These are phyloP conservation scores for Passalora sequoiae DNA, from an alignment of 2,329 filamentous ascomycete species.

Conservation along the genomic window DNA sequence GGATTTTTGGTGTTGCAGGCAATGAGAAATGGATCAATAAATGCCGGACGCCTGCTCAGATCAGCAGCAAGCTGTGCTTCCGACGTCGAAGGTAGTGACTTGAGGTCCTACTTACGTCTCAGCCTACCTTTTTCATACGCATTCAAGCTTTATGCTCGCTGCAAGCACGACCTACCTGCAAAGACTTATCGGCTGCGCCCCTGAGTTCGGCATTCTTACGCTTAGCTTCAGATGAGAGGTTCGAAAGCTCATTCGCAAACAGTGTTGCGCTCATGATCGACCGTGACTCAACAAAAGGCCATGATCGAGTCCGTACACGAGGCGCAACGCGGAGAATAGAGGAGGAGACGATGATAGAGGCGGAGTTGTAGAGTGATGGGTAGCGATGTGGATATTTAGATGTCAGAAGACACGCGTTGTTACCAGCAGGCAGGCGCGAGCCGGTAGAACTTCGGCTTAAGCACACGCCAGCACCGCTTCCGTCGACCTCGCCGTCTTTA, in stretches of 20 bases:
- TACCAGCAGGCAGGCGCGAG: no score
- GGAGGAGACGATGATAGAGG: no score
- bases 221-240: slow-evolving; percentile 65
- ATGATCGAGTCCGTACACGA: no score
- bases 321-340: no score
- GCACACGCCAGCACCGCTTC: no score
- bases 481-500: no score
- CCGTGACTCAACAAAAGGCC: no score
- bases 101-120: slow-evolving; percentile 57
- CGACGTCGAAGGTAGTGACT: slow-evolving; percentile 64
- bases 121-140: neutral
- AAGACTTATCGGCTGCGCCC: slow-evolving; percentile 86
- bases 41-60: slow-evolving; percentile 72
- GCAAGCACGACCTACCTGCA: slow-evolving; percentile 48
- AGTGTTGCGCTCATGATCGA: slow-evolving; percentile 30
- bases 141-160: no score
- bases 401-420: no score
- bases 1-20: slow-evolving; percentile 86
- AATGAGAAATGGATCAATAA: slow-evolving; percentile 89
- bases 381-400: no score
- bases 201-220: slow-evolving; percentile 86
- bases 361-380: no score
- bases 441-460: no score
- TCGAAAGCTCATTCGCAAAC: slow-evolving; percentile 30
- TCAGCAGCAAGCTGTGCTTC: slow-evolving; percentile 73